Conservation (phyloP, 2,329 filamentous ascomycete species). For the Daldinia eschscholtzii region DNA sequence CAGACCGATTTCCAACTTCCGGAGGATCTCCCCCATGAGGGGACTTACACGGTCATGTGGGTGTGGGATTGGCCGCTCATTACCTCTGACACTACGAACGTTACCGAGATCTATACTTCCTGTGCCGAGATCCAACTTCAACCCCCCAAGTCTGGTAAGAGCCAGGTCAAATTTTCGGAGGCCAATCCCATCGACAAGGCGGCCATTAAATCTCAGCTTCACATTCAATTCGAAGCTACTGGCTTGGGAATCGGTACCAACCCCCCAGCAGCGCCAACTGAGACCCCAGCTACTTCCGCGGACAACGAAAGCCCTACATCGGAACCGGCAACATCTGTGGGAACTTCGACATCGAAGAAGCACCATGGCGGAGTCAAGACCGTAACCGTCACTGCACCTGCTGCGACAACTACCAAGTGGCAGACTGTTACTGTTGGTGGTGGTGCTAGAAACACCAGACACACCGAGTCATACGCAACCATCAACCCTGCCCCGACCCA, state of each 20-base stretch:
- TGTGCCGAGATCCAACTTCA: constrained; percentile 58
- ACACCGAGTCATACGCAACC: constrained; percentile 10
- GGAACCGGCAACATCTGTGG: constrained; percentile 1
- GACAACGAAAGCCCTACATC: constrained; percentile 39
- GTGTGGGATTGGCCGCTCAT: constrained; percentile 92
- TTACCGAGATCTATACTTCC: constrained; percentile 70
- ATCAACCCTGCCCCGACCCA: not conserved
- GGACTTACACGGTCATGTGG: constrained; percentile 89
- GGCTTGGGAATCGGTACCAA: constrained; percentile 50
- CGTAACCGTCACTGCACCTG: constrained; percentile 57
- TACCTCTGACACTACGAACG: constrained; percentile 58
- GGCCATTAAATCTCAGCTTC: constrained; percentile 60
- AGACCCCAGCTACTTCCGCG: constrained; percentile 33
- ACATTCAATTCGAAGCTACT: constrained; percentile 55
- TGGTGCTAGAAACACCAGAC: constrained; percentile 15
- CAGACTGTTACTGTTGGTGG: constrained; percentile 54
- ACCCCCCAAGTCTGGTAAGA: constrained; percentile 50
- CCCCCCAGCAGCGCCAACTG: constrained; percentile 44
- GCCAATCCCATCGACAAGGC: constrained; percentile 48
- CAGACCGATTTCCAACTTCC: constrained; percentile 86
- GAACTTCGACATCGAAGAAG: constrained; percentile 17
- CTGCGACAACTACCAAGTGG: constrained; percentile 56
- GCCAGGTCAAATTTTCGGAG: constrained; percentile 57
- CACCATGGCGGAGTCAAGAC: constrained; percentile 55
- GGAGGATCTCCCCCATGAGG: constrained; percentile 68